These are phyloP conservation scores for Plectosphaerella sp. DNA, from an alignment of 2,329 filamentous ascomycete genomes.

Conservation along the genomic window DNA sequence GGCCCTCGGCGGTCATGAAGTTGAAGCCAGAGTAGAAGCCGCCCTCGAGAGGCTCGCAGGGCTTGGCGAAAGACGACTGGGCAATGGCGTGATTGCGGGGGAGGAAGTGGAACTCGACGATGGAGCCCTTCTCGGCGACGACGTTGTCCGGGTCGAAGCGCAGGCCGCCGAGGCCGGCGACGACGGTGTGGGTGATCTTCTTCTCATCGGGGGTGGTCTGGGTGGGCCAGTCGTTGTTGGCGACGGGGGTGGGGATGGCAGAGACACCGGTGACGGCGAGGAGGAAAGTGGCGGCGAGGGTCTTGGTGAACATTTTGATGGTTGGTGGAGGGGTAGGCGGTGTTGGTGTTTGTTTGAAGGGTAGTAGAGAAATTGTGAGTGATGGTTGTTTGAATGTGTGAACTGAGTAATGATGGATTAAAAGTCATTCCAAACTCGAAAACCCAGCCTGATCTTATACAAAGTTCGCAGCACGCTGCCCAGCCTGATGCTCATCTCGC, in stretches of 20 bases:
- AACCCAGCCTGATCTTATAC: background rate
- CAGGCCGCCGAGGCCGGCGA: conserved; percentile 39
- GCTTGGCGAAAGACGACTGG: conserved; percentile 35
- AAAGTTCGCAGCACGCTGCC: background rate
- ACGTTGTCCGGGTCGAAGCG: conserved; percentile 46
- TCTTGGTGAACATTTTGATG: conserved; percentile 26
- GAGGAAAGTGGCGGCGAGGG: conserved; percentile 17
- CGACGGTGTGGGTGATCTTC: conserved; percentile 37
- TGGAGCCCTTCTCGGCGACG: conserved; percentile 41
- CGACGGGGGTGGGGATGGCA: conserved; percentile 26
- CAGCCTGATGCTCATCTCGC: no score
- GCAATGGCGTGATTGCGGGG: conserved; percentile 45
- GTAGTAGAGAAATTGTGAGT: background rate
- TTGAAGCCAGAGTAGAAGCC: conserved; percentile 44
- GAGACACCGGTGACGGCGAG: conserved; percentile 18
- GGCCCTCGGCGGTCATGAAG: conserved; percentile 28
- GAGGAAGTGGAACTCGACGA: conserved; percentile 52
- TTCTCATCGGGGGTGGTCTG: background rate
- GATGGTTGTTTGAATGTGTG: background rate
- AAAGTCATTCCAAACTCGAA: background rate
- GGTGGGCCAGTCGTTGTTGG: conserved; percentile 15
- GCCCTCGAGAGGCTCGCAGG: conserved; percentile 34
- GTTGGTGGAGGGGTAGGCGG: background rate
- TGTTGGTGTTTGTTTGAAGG: background rate
- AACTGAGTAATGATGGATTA: background rate